phyloP scores from a whole-genome alignment of 1,284 basidiomycete species.

The Tetrapyrgos nigripes region DNA sequence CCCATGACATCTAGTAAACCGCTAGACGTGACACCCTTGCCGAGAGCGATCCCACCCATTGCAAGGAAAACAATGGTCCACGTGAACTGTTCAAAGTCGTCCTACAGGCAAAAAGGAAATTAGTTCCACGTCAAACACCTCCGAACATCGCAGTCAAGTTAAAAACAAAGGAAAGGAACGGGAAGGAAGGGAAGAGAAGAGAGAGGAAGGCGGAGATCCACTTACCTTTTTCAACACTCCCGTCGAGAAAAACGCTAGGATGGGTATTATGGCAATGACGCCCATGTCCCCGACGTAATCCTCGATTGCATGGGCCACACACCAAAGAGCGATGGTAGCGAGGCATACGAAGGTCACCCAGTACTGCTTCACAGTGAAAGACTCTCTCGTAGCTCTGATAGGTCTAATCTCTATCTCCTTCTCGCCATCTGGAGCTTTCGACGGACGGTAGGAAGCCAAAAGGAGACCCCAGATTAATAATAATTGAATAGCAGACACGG shows the following conservation, averaged over 20 bases:
- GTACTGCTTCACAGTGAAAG: slow-evolving; percentile 87
- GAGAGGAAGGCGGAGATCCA: background rate
- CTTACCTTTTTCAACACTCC: slow-evolving; percentile 92
- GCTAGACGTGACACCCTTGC: slow-evolving; percentile 92
- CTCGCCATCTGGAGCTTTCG: slow-evolving; percentile 75
- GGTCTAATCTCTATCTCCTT: slow-evolving; percentile 83
- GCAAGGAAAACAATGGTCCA: slow-evolving; percentile 96
- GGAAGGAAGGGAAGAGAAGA: background rate
- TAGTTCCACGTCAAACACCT: slow-evolving; percentile 3
- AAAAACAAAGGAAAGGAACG: background rate
- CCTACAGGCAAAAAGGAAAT: slow-evolving; percentile 50
- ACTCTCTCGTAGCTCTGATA: slow-evolving; percentile 82
- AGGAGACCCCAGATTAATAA: slow-evolving; percentile 93
- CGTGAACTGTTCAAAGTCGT: slow-evolving; percentile 93
- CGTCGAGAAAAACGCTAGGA: slow-evolving; percentile 95
- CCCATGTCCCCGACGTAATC: slow-evolving; percentile 94
- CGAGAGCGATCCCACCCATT: slow-evolving; percentile 99
- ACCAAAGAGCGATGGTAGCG: slow-evolving; percentile 93
- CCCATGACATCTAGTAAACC: slow-evolving; percentile 88
- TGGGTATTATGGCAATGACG: slow-evolving; percentile 92
- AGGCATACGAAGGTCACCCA: slow-evolving; percentile 89
- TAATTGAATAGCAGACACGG: slow-evolving; percentile 87
- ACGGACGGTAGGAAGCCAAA: slow-evolving; percentile 82
- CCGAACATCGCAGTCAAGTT: slow-evolving; percentile 1
- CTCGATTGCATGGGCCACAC: slow-evolving; percentile 86